Base-by-base conservation (phyloP, 306 rosid species). In the Rubus idaeus region DNA sequence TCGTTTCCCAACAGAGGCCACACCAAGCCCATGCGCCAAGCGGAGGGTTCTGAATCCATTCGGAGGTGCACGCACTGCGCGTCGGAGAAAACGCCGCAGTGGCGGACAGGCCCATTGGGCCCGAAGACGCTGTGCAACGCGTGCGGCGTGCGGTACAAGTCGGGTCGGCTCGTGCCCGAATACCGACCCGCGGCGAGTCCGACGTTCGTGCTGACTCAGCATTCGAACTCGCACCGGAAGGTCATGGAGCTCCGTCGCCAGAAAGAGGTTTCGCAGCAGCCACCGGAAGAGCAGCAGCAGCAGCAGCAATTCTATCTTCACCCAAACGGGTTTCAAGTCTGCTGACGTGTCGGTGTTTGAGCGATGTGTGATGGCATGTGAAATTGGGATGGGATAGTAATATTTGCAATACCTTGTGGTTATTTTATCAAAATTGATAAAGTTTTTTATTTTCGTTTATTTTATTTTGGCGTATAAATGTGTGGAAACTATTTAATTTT, bases 201-300 rank as follows among this genome's bases (percentile, higher is more conserved):
- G 13, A 86, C 94, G 0, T 90, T 90, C 44, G 80, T 89, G 50
- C 77, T 86, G 7, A 84, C 91, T 8, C 77, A 86, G 86, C 94
- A 90, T 81, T 88, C 94, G n/a, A 90, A 90, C 82, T 90, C 94
- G 10, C 94, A 90, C 73, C 86, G 89, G 44, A 88, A 90, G 79
- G 90, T 90, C 20, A 63, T 90, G 79, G 91, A 90, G 85, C 87
- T 85, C 63, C 88, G 88, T 5, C 86, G 88, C 6, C 86, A 85
- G 70, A 85, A 85, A 47, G 88, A 85, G 78, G 42, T 70, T 7
- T 5, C 30, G 46, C 73, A 63, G 46, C 74, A 64, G 13, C 81
- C 35, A 4, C 40, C 70, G 11, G 45, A 60, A 39, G 69, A 60
- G 67, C 76, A 66, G 23, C 37, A 45, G 71, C 50, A 73, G 10